Base-by-base conservation (phyloP, 495 filamentous ascomycete species). In the Trichoderma parareesei region DNA sequence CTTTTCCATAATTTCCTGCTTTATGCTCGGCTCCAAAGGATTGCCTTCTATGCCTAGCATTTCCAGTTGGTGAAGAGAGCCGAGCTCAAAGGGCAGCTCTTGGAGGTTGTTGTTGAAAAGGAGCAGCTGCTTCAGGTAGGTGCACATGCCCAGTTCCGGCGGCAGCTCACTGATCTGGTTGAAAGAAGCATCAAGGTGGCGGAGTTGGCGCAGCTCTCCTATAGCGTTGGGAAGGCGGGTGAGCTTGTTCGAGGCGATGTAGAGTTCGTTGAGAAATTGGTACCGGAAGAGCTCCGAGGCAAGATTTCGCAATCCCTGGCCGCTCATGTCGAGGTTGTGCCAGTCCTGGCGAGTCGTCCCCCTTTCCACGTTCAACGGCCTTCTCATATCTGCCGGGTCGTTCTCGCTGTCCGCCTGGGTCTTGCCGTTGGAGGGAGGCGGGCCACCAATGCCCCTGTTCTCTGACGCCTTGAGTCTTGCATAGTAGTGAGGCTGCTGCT, bases 91-190 rank as follows among this genome's bases (percentile, higher is more conserved):
- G 6, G 94, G 95, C 20, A 99, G 81, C 7, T 82, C 85, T 62
- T 82, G 84, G 63, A 99, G 87, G 57, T 88, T 79, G 73, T 99
- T 99, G 74, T 97, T 90, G 72, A 96, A 97, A 3, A 96, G 78
- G 27, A 89, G 77, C 1, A 99, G 81, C 48, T 84, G 83, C 71
- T 87, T 88, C 61, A 99, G 78, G 67, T 89, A 91, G 48, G 91
- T 90, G 66, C 97, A 88, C 92, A 98, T 98, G 68, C 94, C 95
- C 62, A 98, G 85, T 80, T 99, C 93, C 18, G 90, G 85, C 6
- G 94, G 94, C 8, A 99, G 79, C 70, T 90, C 87, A 8, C 80
- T 84, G 33, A 99, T 78, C 18, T 92, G 82, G 70, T 99, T 99
- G 72, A 88, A 83, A 0, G 95, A 97, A 5, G 92, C 81, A 75